phyloP scores from a whole-genome alignment of 78 protist genomes.

The Bigelowiella natans region DNA sequence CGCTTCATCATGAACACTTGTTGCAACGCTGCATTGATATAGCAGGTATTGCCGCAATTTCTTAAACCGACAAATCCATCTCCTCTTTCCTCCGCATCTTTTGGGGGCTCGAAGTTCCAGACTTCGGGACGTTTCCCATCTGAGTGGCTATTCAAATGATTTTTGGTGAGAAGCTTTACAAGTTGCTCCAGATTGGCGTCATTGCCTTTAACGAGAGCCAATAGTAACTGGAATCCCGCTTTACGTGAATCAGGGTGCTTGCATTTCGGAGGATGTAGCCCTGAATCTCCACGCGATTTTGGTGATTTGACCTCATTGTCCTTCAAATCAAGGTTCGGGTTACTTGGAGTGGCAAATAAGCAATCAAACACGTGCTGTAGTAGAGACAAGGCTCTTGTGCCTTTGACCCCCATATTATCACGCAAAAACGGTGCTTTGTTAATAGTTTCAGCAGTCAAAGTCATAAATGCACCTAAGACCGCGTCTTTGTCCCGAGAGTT shows the following conservation, averaged over 20 bases:
- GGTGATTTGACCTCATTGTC: too few relatives aligned
- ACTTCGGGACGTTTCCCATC: neutral
- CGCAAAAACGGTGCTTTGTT: neutral
- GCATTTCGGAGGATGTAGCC: neutral
- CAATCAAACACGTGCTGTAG: neutral
- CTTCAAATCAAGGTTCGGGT: too few relatives aligned
- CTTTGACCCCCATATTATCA: neutral
- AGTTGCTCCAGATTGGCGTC: neutral
- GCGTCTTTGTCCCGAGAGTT: neutral
- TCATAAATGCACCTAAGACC: neutral
- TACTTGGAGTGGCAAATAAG: neutral
- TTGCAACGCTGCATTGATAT: neutral
- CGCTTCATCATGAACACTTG: neutral
- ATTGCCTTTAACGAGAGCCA: neutral
- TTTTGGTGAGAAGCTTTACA: neutral
- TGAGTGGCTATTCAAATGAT: neutral
- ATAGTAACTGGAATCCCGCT: neutral
- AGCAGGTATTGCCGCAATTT: neutral
- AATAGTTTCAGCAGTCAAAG: neutral
- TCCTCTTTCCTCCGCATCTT: neutral
- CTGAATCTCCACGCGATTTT: neutral
- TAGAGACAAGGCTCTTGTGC: neutral
- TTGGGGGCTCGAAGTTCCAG: neutral
- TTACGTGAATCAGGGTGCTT: neutral
- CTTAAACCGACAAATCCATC: neutral